Percentiles rank a stretch among this genome's conserved stretches.
Conservation (phyloP, 169 alveolate genomes). For the Cryptosporidium ryanae region DNA sequence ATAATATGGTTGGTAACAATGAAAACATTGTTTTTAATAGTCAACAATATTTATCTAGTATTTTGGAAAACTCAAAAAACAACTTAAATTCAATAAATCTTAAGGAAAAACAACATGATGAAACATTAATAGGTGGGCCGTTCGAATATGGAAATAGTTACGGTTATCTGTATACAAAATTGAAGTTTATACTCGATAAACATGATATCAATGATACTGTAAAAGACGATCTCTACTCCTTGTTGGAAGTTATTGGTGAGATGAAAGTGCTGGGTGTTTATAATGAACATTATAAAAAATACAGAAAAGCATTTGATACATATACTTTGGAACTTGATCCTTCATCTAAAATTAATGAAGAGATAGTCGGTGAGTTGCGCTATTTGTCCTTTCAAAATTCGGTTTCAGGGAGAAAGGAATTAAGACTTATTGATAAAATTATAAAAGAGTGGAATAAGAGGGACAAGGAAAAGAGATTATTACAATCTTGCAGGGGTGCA, state of each 20-base stretch:
- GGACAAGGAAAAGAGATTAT: constrained; percentile 21
- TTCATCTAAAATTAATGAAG: background rate
- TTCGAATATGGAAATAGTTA: constrained; percentile 49
- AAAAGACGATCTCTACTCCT: constrained; percentile 19
- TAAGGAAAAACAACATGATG: background rate
- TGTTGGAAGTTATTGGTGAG: constrained; percentile 51
- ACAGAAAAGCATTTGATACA: constrained; percentile 40
- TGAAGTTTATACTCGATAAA: constrained; percentile 34
- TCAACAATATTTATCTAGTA: too few species aligned
- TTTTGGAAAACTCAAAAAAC: too few species aligned
- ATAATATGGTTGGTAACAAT: too few species aligned
- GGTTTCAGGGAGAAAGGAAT: constrained; percentile 59
- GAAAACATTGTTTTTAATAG: too few species aligned
- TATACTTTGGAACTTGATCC: constrained; percentile 17
- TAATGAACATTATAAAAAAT: constrained; percentile 50
- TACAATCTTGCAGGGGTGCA: constrained; percentile 38
- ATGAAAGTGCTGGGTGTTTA: constrained; percentile 40
- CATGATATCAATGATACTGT: background rate
- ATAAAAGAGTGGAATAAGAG: constrained; percentile 51
- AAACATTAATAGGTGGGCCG: background rate
- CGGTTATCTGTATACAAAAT: constrained; percentile 43
- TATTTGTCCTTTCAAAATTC: constrained; percentile 52
- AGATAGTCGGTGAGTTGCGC: constrained; percentile 23
- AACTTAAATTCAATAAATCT: too few species aligned
- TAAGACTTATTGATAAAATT: constrained; percentile 33